Conservation (phyloP, 371 early-diverging fungal species). For the Polyrhizophydium stewartii region DNA sequence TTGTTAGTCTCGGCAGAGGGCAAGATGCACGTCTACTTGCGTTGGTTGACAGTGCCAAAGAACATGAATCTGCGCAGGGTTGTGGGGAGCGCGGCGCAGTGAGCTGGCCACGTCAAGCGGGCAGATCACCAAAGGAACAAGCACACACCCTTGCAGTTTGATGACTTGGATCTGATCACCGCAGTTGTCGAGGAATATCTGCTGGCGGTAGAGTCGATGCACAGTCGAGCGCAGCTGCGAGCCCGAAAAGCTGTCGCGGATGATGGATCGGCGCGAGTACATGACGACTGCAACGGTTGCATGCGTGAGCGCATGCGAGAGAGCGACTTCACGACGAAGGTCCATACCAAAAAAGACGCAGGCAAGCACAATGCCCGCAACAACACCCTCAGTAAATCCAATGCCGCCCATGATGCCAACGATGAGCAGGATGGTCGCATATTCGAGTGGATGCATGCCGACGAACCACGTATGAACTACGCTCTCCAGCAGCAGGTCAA, state of each 20-base stretch:
- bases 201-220: slow-evolving; percentile 83
- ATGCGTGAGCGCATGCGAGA: background rate
- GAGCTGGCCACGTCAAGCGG: background rate
- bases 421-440: slow-evolving; percentile 80
- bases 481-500: slow-evolving; percentile 88
- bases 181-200: slow-evolving; percentile 74
- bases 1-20: no score
- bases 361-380: slow-evolving; percentile 87
- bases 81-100: no score
- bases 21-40: background rate
- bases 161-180: slow-evolving; percentile 84
- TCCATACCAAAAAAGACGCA: slow-evolving; percentile 79
- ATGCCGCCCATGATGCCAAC: slow-evolving; percentile 72
- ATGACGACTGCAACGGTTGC: slow-evolving; percentile 48
- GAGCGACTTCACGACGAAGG: no score
- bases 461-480: slow-evolving; percentile 79
- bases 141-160: slow-evolving; percentile 81
- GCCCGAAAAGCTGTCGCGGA: slow-evolving; percentile 76
- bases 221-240: slow-evolving; percentile 81
- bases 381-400: slow-evolving; percentile 93
- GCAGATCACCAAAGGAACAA: background rate
- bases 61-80: slow-evolving; percentile 48
- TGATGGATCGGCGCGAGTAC: slow-evolving; percentile 72
- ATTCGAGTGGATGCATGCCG: slow-evolving; percentile 78
- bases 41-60: slow-evolving; percentile 87